These are phyloP conservation scores for Aurinia saxatilis DNA, from an alignment of 345 rosid genomes.

Conservation along the genomic window DNA sequence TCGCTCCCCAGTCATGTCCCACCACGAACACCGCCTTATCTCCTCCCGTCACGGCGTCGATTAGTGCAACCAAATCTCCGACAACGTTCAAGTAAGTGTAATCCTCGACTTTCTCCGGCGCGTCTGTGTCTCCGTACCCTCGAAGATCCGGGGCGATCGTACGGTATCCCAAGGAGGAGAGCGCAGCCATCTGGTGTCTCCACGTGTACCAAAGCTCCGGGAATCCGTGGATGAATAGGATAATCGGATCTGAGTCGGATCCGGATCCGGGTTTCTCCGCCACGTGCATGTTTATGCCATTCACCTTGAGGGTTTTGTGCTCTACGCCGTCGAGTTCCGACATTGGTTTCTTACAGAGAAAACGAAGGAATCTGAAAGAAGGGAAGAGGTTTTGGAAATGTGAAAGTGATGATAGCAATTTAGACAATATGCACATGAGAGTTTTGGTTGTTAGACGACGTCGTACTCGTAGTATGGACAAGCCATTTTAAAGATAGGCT, in stretches of 20 bases:
- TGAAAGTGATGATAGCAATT: not conserved
- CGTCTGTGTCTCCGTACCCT: conserved; percentile 74
- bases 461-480: not conserved
- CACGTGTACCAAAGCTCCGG: conserved; percentile 85
- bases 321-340: conserved; percentile 37
- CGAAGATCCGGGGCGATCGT: conserved; percentile 83
- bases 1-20: conserved; percentile 78
- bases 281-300: conserved; percentile 68
- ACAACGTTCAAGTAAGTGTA: conserved; percentile 51
- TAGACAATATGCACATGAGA: conserved; percentile 4
- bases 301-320: conserved; percentile 46
- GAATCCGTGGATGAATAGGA: conserved; percentile 76
- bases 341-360: not conserved
- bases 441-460: not conserved
- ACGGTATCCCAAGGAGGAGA: conserved; percentile 61
- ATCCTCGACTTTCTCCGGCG: conserved; percentile 35
- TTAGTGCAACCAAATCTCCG: conserved; percentile 45
- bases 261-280: conserved; percentile 54
- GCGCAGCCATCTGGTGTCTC: conserved; percentile 69
- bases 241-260: conserved; percentile 28
- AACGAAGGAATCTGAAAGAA: conserved; percentile 1
- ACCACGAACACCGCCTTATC: conserved; percentile 49
- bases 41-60: conserved; percentile 36
- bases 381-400: not conserved
- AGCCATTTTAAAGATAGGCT: not conserved